Evolutionary conservation across 305 asterid genomes (phyloP), one percentile per base, ranked within the genome.

Genomic region (Fraxinus sp.): DNA sequence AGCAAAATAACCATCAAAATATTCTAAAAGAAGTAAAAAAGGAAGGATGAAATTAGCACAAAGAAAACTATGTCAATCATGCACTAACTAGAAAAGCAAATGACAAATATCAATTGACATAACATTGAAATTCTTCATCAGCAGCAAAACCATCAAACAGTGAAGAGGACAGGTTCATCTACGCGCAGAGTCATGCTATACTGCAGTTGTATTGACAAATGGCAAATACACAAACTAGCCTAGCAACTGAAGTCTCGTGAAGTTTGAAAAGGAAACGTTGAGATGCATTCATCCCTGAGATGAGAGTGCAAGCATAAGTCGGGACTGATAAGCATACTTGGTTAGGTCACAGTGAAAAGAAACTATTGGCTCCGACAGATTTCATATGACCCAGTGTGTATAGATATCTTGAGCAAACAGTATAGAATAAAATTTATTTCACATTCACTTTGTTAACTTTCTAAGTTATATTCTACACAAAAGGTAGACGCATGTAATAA

Each of bases 41-140:
- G 18, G 32, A 49, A 74, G 62, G 76, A 75, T 30, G 26, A 76
- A 79, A 52, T 59, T 79, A 83, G 52, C 59, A 39, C 13, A 37
- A 24, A 32, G 79, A 74, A 79, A 79, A 39, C 24, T 55, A 73
- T 8, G 5, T 57, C 33, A 35, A 20, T 77, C 37, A 26, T 79
- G 71, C 76, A 74, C 39, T 22, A 57, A 72, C 30, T 49, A 36
- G 74, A 57, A 79, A 62, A 78, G 52, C 70, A 70, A 8, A 26
- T 4, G 20, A 44, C 35, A 35, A 32, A 20, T 26, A 28, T 78
- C n/a, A 26, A 64, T 39, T 10, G 72, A 16, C 14, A 30, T 28
- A 16, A 44, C 30, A 32, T 18, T 35, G 9, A 49, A 28, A 37
- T 41, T 7, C 68, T 4, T 76, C 79, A 68, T 7, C 33, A 18